These are phyloP conservation scores for Dysphania ambrosioides DNA, from an alignment of 148 eudicot species.

Conservation along the genomic window DNA sequence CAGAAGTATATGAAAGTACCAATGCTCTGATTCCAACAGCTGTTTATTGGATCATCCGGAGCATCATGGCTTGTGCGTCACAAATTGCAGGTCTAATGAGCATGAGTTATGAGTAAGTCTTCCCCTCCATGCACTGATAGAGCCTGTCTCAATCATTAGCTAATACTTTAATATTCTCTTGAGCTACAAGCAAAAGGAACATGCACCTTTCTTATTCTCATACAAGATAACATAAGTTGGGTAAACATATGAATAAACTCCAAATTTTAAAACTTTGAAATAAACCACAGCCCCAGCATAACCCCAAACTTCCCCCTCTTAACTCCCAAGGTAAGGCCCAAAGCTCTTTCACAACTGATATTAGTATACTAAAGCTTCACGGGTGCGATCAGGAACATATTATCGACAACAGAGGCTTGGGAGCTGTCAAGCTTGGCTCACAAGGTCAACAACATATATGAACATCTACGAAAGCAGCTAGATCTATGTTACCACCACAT, in stretches of 20 bases:
- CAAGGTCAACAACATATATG: slow-evolving; percentile 55
- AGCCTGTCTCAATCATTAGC: not conserved
- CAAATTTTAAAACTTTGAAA: no score
- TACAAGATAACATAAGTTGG: not conserved
- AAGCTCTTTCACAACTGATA: no score
- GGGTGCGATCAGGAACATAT: slow-evolving; percentile 38
- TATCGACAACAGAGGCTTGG: slow-evolving; percentile 78
- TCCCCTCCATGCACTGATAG: not conserved
- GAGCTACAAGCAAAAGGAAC: not conserved
- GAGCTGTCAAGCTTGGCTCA: slow-evolving; percentile 71
- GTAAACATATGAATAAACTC: no score
- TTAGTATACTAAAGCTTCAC: not conserved
- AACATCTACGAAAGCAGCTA: slow-evolving; percentile 52
- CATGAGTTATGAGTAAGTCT: slow-evolving; percentile 64
- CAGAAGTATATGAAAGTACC: slow-evolving; percentile 41
- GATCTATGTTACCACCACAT: slow-evolving; percentile 47
- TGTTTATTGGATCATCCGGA: slow-evolving; percentile 63
- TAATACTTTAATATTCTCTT: not conserved
- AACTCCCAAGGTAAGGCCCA: no score
- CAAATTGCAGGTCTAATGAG: slow-evolving; percentile 57
- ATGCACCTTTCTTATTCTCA: not conserved
- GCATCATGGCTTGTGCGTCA: slow-evolving; percentile 62
- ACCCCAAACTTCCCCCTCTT: no score
- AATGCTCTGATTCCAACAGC: slow-evolving; percentile 58
- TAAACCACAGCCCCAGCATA: no score